These are phyloP conservation scores for Kwoniella sp. DNA, from an alignment of 768 basidiomycete species.

Conservation along the genomic window DNA sequence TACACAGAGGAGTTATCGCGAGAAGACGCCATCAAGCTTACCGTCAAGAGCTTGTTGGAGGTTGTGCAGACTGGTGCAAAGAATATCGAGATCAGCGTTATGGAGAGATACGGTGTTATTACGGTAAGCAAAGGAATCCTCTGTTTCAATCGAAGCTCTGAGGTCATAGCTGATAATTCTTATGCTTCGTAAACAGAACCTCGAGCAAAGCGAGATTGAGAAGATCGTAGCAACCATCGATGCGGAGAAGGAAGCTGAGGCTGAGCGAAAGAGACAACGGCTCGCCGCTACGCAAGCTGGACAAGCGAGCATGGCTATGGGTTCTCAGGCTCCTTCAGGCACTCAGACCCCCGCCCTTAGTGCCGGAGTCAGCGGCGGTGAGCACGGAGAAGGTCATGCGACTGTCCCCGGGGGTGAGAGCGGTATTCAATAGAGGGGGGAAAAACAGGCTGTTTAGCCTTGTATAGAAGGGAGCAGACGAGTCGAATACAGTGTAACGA, in stretches of 20 bases:
- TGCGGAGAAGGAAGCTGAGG: slow-evolving; percentile 95
- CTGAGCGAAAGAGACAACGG: slow-evolving; percentile 87
- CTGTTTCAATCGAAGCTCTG: neutral
- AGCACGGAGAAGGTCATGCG: slow-evolving; percentile 27
- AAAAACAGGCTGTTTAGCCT: neutral
- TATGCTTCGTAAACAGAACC: slow-evolving; percentile 62
- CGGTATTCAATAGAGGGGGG: slow-evolving; percentile 37
- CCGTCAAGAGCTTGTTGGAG: slow-evolving; percentile 91
- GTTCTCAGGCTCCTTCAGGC: slow-evolving; percentile 16
- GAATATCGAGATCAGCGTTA: slow-evolving; percentile 97
- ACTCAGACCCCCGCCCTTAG: slow-evolving; percentile 21
- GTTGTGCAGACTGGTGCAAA: slow-evolving; percentile 99
- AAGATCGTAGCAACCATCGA: slow-evolving; percentile 90
- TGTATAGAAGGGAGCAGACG: neutral
- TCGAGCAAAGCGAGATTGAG: slow-evolving; percentile 85
- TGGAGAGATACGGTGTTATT: slow-evolving; percentile 92
- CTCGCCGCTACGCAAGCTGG: slow-evolving; percentile 71
- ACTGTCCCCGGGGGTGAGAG: slow-evolving; percentile 33
- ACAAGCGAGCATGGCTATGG: slow-evolving; percentile 50
- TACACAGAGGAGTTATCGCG: slow-evolving; percentile 85
- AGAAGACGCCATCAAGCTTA: slow-evolving; percentile 90
- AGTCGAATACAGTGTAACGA: neutral
- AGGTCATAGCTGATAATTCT: neutral
- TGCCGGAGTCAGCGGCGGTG: slow-evolving; percentile 5
- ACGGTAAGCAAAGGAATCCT: slow-evolving; percentile 62